Evolutionary conservation across 73 alveolate species (phyloP).

Genomic region (Paramecium tetraurelia): DNA sequence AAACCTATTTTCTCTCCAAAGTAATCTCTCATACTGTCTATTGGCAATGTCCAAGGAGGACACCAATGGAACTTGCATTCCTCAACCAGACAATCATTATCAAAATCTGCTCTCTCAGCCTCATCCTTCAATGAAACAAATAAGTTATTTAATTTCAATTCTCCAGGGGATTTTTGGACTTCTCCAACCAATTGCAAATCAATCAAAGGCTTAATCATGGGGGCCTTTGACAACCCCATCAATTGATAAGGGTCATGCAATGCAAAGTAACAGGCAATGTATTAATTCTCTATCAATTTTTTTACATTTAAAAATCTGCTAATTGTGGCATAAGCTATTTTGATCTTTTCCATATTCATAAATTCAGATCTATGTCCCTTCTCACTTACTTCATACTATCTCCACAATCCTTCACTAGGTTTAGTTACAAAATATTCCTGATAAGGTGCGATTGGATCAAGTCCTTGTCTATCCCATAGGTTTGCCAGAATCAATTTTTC

Average conservation of each 20-base stretch:
- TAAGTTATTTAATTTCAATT: slow-evolving; percentile 17
- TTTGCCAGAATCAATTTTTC: background rate
- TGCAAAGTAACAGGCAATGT: slow-evolving; percentile 26
- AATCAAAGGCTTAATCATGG: slow-evolving; percentile 37
- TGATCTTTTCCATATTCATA: slow-evolving; percentile 58
- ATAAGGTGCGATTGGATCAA: slow-evolving; percentile 46
- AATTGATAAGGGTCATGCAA: slow-evolving; percentile 59
- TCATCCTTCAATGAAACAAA: slow-evolving; percentile 52
- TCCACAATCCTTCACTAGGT: slow-evolving; percentile 45
- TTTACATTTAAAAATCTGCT: slow-evolving; percentile 19
- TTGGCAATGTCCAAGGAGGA: slow-evolving; percentile 45
- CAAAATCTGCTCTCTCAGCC: slow-evolving; percentile 62
- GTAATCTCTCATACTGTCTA: slow-evolving; percentile 58
- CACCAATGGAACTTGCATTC: slow-evolving; percentile 23
- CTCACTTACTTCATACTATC: slow-evolving; percentile 61
- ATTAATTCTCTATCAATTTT: background rate
- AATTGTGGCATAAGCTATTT: slow-evolving; percentile 22
- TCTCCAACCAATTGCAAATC: slow-evolving; percentile 34
- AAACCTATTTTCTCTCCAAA: slow-evolving; percentile 59
- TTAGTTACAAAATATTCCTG: background rate
- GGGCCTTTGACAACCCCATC: slow-evolving; percentile 38
- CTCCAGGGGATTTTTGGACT: background rate
- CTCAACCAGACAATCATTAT: slow-evolving; percentile 44
- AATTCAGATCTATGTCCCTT: slow-evolving; percentile 54
- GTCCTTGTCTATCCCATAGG: slow-evolving; percentile 51